phyloP scores from a whole-genome alignment of 2,329 filamentous ascomycete genomes.

The Ophiostoma himal-ulmi region DNA sequence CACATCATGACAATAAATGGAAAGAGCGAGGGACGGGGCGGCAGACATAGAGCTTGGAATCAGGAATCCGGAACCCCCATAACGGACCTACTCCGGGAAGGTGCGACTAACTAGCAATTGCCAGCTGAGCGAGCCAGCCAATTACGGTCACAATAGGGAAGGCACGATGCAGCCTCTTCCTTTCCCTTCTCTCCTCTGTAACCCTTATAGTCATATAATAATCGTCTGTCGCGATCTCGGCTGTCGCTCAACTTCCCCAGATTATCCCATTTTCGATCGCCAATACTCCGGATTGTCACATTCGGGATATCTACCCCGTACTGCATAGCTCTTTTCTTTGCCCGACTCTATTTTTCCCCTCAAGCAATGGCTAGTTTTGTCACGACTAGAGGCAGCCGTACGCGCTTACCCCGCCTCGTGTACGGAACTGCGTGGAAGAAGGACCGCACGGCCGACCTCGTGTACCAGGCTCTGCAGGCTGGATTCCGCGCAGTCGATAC shows the following conservation, averaged over 20 bases:
- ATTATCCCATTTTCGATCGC: background rate
- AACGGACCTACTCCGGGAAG: slow-evolving; percentile 2
- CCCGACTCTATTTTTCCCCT: background rate
- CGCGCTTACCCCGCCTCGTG: slow-evolving; percentile 49
- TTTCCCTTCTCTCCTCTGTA: background rate
- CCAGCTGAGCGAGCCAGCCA: background rate
- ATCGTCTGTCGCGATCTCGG: background rate
- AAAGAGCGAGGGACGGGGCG: background rate
- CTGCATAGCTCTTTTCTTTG: background rate
- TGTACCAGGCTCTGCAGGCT: slow-evolving; percentile 59
- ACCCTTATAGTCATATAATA: background rate
- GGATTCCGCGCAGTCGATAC: slow-evolving; percentile 74
- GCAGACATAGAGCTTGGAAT: background rate
- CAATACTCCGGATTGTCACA: background rate
- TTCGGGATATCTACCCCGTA: background rate
- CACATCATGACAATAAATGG: background rate
- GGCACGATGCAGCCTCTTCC: background rate
- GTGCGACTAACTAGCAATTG: background rate
- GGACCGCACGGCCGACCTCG: slow-evolving; percentile 58
- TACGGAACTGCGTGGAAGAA: slow-evolving; percentile 90
- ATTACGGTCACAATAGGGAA: background rate
- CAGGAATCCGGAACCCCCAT: background rate
- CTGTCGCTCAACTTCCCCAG: background rate
- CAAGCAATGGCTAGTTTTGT: slow-evolving; percentile 24
- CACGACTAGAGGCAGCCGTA: slow-evolving; percentile 28